Evolutionary conservation across 2,329 filamentous ascomycete genomes (phyloP).

Genomic region (Penicillium olsonii): DNA sequence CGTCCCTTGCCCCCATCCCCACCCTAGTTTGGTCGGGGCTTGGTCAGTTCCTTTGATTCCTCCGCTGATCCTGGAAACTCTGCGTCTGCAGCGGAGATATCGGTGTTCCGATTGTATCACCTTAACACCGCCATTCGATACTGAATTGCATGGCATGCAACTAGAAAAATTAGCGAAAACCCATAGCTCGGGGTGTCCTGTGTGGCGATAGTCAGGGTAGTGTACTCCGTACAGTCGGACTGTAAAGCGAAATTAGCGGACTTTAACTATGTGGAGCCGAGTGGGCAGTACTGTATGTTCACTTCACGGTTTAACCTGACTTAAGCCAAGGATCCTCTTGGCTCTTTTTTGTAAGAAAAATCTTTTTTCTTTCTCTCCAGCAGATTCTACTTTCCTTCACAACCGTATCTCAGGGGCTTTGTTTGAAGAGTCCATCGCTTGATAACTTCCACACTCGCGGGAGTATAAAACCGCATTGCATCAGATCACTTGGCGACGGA

Average conservation of each 20-base stretch:
- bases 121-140: not conserved
- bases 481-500: not conserved
- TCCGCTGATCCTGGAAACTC: not conserved
- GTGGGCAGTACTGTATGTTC: not conserved
- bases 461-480: not conserved
- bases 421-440: too few species aligned
- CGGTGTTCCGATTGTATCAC: not conserved
- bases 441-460: not conserved
- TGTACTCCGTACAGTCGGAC: too few species aligned
- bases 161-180: too few species aligned
- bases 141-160: too few species aligned
- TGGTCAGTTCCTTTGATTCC: not conserved
- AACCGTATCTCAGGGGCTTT: not conserved
- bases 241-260: too few species aligned
- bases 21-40: not conserved
- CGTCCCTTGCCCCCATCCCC: slow-evolving; percentile 1
- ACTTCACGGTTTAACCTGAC: not conserved
- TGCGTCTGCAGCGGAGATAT: not conserved
- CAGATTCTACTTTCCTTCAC: not conserved
- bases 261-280: not conserved
- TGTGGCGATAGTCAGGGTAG: too few species aligned
- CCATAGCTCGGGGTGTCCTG: too few species aligned
- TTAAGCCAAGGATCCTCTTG: slow-evolving; percentile 6
- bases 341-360: too few species aligned
- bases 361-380: not conserved